Evolutionary conservation across 2,329 filamentous ascomycete species (phyloP).

Genomic region (Scedosporium boydii): DNA sequence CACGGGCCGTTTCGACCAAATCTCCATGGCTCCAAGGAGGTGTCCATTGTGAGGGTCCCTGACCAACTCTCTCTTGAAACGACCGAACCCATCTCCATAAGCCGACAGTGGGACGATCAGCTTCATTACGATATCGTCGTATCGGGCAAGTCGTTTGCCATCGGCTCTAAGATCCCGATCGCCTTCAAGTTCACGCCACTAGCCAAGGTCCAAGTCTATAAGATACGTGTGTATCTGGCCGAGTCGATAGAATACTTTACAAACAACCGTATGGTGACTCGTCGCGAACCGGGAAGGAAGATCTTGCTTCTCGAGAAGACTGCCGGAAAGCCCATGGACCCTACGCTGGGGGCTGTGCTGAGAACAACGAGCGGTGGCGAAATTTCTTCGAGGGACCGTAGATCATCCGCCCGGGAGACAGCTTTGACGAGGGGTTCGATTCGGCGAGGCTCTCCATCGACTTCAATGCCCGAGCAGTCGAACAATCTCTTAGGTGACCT

Average conservation of each 20-base stretch:
- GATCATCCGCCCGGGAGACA: slow-evolving; percentile 36
- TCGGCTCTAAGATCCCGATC: slow-evolving; percentile 81
- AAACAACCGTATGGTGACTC: slow-evolving; percentile 72
- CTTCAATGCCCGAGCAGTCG: slow-evolving; percentile 37
- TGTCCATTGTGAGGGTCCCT: slow-evolving; percentile 74
- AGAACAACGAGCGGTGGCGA: slow-evolving; percentile 73
- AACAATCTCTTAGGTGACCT: slow-evolving; percentile 76
- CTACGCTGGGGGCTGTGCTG: slow-evolving; percentile 43
- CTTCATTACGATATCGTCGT: slow-evolving; percentile 94
- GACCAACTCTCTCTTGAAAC: slow-evolving; percentile 83
- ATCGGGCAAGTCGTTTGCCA: slow-evolving; percentile 86
- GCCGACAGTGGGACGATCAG: slow-evolving; percentile 88
- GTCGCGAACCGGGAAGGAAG: slow-evolving; percentile 76
- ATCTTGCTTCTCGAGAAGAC: slow-evolving; percentile 81
- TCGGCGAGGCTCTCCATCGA: slow-evolving; percentile 12
- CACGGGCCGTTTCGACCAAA: slow-evolving; percentile 87
- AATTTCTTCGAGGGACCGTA: slow-evolving; percentile 41
- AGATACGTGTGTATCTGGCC: slow-evolving; percentile 83
- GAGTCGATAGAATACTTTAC: slow-evolving; percentile 91
- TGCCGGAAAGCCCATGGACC: slow-evolving; percentile 66
- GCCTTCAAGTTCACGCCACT: slow-evolving; percentile 89
- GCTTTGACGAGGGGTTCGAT: slow-evolving; percentile 34
- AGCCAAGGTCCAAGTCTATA: slow-evolving; percentile 87
- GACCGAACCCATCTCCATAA: slow-evolving; percentile 88
- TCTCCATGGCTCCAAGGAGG: slow-evolving; percentile 70